Percentiles rank a stretch among this genome's conserved stretches.
phyloP scores from a whole-genome alignment of 2,329 filamentous ascomycete species.

The Neopestalotiopsis rosae region DNA sequence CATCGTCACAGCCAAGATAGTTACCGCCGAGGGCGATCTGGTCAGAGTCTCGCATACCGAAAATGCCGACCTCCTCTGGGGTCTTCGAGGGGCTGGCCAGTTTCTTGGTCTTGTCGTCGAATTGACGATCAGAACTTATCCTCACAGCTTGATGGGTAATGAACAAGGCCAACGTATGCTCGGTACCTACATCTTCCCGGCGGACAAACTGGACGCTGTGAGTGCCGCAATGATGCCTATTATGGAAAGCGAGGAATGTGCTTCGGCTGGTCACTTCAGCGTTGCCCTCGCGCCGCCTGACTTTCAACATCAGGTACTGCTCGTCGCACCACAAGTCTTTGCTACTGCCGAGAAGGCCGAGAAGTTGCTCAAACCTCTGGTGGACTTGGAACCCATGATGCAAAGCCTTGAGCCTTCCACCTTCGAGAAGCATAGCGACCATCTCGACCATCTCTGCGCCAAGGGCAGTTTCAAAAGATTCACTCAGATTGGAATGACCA shows the following conservation, averaged over 20 bases:
- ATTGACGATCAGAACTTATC: conserved; percentile 30
- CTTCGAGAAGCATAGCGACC: conserved; percentile 27
- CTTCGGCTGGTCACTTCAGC: conserved; percentile 26
- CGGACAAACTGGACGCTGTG: conserved; percentile 30
- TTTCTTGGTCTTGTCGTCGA: conserved; percentile 38
- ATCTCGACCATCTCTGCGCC: conserved; percentile 24
- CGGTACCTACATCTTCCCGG: conserved; percentile 34
- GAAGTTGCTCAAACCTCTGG: conserved; percentile 25
- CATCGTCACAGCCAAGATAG: conserved; percentile 27
- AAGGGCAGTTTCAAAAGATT: conserved; percentile 31
- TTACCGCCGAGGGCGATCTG: conserved; percentile 35
- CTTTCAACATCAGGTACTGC: conserved; percentile 19
- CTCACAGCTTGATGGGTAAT: conserved; percentile 27
- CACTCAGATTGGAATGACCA: conserved; percentile 27
- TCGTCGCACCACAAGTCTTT: conserved; percentile 26
- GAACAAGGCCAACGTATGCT: conserved; percentile 29
- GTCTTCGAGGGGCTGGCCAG: conserved; percentile 37
- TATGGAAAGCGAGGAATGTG: conserved; percentile 20
- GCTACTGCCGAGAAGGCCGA: conserved; percentile 23
- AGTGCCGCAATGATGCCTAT: conserved; percentile 27
- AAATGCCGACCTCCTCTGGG: conserved; percentile 35
- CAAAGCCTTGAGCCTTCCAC: conserved; percentile 24
- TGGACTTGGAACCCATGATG: conserved; percentile 26
- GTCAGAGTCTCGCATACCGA: conserved; percentile 14
- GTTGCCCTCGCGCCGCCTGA: conserved; percentile 27